phyloP scores from a whole-genome alignment of 306 rosid species.

The Carpinus fangiana region DNA sequence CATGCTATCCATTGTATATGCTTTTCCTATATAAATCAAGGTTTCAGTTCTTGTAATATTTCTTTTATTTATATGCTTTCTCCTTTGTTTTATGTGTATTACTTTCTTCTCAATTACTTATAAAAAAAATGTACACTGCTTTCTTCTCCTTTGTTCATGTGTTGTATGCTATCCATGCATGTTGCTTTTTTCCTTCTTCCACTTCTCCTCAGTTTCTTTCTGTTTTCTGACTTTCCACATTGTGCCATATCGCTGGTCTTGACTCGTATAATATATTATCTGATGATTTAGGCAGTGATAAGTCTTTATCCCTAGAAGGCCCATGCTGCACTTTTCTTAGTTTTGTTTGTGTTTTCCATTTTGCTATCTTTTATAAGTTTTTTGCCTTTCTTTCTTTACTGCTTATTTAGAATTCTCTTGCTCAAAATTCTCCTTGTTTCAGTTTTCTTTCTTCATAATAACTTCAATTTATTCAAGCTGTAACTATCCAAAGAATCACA shows the following conservation, averaged over 20 bases:
- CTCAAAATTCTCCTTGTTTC: background rate
- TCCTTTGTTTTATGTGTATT: background rate
- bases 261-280: background rate
- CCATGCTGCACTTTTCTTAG: background rate
- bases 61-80: background rate
- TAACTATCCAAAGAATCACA: slow-evolving; percentile 11
- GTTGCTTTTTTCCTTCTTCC: background rate
- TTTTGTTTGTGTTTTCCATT: background rate
- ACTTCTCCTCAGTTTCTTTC: background rate
- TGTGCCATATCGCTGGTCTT: background rate
- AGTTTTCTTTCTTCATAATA: background rate
- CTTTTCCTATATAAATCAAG: background rate
- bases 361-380: background rate
- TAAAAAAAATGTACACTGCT: no score
- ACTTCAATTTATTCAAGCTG: background rate
- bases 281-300: background rate
- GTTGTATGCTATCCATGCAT: no score
- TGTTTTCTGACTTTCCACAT: background rate
- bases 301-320: background rate
- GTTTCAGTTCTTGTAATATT: background rate
- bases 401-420: background rate
- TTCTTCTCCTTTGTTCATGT: background rate
- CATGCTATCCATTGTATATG: background rate
- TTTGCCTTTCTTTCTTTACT: background rate
- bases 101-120: background rate